These are phyloP conservation scores for Phytophthora europaea DNA, from an alignment of 352 stramenopile genomes.

Conservation along the genomic window DNA sequence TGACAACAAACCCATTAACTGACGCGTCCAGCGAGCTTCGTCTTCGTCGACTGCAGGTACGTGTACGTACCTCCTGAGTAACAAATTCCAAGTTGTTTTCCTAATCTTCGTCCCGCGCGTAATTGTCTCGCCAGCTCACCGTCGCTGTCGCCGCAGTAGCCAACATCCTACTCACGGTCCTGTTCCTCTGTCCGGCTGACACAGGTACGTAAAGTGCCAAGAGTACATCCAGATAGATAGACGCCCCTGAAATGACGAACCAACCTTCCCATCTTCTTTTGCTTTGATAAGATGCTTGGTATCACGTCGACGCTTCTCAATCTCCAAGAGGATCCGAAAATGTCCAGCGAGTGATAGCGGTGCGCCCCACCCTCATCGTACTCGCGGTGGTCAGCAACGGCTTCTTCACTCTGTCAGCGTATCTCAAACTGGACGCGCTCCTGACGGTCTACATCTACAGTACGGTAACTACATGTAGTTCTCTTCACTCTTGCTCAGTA, in stretches of 20 bases:
- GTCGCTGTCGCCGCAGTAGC: slow-evolving; percentile 15
- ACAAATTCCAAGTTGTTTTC: not conserved
- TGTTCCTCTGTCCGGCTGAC: slow-evolving; percentile 39
- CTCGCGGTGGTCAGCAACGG: slow-evolving; percentile 44
- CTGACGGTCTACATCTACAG: slow-evolving; percentile 59
- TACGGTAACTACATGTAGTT: slow-evolving; percentile 25
- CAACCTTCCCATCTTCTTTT: not conserved
- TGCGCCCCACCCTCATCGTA: slow-evolving; percentile 41
- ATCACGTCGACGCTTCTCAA: slow-evolving; percentile 48
- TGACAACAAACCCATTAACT: slow-evolving; percentile 50
- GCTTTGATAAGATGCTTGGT: slow-evolving; percentile 56
- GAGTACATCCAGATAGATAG: not conserved
- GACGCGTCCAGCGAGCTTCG: slow-evolving; percentile 45
- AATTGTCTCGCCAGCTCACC: slow-evolving; percentile 12
- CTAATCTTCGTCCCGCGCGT: not conserved
- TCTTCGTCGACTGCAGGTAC: slow-evolving; percentile 49
- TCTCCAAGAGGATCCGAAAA: slow-evolving; percentile 35
- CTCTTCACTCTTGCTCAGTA: not conserved
- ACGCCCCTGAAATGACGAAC: too few relatives aligned
- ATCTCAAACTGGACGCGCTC: slow-evolving; percentile 37
- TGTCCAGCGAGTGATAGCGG: slow-evolving; percentile 40
- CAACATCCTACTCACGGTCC: slow-evolving; percentile 39
- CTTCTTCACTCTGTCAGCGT: slow-evolving; percentile 37
- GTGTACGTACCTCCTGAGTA: too few relatives aligned
- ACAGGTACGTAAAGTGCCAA: slow-evolving; percentile 25